Conservation (phyloP, 1,139 yeast species). For the Geotrichum phurueaensis region DNA sequence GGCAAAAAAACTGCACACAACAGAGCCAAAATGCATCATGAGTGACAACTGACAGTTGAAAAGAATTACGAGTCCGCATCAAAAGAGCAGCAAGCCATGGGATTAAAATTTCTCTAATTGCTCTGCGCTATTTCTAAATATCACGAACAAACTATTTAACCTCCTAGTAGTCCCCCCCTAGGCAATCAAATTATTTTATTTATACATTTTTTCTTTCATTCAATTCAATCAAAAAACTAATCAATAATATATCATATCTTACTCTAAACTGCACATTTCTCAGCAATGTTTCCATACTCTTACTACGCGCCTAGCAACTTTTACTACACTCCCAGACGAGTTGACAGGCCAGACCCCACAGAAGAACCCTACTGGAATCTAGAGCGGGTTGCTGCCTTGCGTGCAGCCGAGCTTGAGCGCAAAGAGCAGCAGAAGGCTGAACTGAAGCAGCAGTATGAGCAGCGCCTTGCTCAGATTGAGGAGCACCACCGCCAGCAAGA, state of each 20-base stretch:
- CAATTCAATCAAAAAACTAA: not conserved
- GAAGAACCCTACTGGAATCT: not conserved
- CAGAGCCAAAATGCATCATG: no score
- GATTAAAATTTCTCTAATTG: no score
- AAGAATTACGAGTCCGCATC: no score
- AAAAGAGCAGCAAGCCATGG: no score
- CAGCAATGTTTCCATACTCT: not conserved
- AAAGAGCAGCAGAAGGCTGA: constrained; percentile 2
- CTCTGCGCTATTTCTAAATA: no score
- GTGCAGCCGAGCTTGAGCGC: constrained; percentile 4
- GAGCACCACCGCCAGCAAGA: constrained; percentile 1
- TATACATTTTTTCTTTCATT: not conserved
- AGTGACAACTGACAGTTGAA: no score
- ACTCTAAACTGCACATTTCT: not conserved
- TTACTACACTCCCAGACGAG: not conserved
- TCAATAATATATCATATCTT: not conserved
- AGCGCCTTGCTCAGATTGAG: constrained; percentile 5
- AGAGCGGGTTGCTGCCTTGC: constrained; percentile 1
- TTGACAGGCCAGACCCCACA: not conserved
- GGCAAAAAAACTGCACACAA: not conserved
- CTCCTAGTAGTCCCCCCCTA: not conserved
- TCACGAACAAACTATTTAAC: not conserved
- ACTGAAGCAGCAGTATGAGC: constrained; percentile 4
- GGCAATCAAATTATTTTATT: not conserved
- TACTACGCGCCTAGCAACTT: not conserved